Evolutionary conservation across 2,329 filamentous ascomycete genomes (phyloP), one percentile per base, ranked within the genome.

Genomic region (Microsporum ferrugineum): DNA sequence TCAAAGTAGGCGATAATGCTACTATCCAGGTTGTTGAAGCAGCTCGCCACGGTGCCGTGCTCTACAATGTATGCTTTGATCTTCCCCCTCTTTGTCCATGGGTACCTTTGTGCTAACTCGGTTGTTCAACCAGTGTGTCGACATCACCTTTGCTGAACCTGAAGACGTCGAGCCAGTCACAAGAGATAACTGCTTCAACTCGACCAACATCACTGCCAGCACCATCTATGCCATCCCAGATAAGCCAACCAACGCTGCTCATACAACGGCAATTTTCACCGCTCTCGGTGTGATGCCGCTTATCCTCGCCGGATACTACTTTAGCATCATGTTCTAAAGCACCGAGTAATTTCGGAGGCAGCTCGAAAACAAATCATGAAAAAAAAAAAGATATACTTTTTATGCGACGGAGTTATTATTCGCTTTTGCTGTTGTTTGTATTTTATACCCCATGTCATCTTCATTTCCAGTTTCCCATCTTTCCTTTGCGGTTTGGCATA

Each of bases 1-100:
- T 90, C 55, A 85, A 88, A 57, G 77, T 86, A 0, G 94, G 94
- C n/a, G 88, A 96, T 76, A 86, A 88, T 71, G 91, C 90, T 29
- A 96, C 91, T 0, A 94, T 96, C 62, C 91, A 96, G 71, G 75
- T 96, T 2, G 85, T 96, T 31, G 89, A 95, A 78, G 76, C 84
- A 5, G 91, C 91, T 12, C 78, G 89, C 63, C 91, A 96, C 70
- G 91, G 91, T 2, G 91, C 89, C 1, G 81, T 88, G 3, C 74
- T 96, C 43, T 96, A 87, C 71, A 91, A 88, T 63, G 88, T 91
- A 78, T 67, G 86, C 77, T 55, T 17, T 38, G 10, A 36, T 10
- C n/a, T 31, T 17, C 57, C 51, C 33, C 57, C 23, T 53, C 55
- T n/a, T 6, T 51, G n/a, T 29, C 36, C 27, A 3, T 43, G 23